phyloP scores from a whole-genome alignment of 495 filamentous ascomycete species.

The Penicillium pancosmium region DNA sequence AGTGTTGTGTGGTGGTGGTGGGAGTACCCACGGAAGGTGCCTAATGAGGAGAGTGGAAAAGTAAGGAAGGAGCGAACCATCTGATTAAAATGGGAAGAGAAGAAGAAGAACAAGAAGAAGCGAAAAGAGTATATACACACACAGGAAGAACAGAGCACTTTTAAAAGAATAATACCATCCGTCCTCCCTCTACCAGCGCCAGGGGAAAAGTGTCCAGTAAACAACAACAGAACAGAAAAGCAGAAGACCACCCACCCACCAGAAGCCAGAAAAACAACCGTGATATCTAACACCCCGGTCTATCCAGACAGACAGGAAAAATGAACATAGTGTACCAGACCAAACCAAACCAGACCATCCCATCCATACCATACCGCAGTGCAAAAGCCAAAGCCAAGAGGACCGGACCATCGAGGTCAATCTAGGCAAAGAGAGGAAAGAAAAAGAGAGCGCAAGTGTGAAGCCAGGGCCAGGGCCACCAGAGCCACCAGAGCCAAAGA shows the following conservation, averaged over 20 bases:
- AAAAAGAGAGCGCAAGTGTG: too few species aligned
- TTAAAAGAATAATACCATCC: constrained; percentile 2
- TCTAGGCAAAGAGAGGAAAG: too few species aligned
- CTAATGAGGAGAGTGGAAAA: neutral
- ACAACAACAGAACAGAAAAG: constrained; percentile 16
- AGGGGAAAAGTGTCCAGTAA: constrained; percentile 4
- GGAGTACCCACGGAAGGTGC: too few species aligned
- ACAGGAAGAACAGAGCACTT: neutral
- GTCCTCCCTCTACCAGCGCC: constrained; percentile 16
- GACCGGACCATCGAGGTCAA: constrained; percentile 20
- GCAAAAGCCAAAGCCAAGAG: neutral
- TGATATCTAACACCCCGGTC: constrained; percentile 31
- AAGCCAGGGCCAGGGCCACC: neutral
- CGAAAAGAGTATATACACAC: neutral
- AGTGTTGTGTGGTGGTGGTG: too few species aligned
- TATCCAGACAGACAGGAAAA: constrained; percentile 33
- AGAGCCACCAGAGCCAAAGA: constrained; percentile 6
- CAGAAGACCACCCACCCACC: constrained; percentile 24
- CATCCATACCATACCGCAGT: too few species aligned
- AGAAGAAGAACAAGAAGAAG: constrained; percentile 1
- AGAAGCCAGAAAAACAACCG: constrained; percentile 25
- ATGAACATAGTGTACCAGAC: constrained; percentile 14
- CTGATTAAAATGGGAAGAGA: constrained; percentile 8
- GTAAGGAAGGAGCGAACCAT: constrained; percentile 6
- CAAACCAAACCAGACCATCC: constrained; percentile 7